Base-by-base conservation (phyloP, 805 yeast genomes). In the Sungouiozyma intestinalis region DNA sequence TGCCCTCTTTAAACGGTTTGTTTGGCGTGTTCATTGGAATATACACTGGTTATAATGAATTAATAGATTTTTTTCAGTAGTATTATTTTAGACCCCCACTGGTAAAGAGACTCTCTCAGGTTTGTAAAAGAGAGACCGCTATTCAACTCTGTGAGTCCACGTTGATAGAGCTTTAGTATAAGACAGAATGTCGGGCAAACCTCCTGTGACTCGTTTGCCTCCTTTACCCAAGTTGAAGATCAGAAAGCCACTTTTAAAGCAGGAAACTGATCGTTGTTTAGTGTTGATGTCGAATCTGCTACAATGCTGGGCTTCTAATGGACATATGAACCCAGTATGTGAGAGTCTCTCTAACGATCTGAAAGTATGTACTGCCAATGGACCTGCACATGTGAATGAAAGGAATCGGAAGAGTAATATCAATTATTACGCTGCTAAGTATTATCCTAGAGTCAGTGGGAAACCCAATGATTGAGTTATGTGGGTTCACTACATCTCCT, bases 281-380 rank as follows among this genome's bases (percentile, higher is more conserved):
- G 86, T 85, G 43, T 66, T 82, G 48, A 84, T 88, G 88, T 79
- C 92, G 1, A 80, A 85, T 38, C 71, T 88, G 60, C 68, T 88
- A 52, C 85, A 83, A 70, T 88, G 97, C 67, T 88, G 97, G 97
- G 94, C 96, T 2, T 84, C 96, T 18, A 84, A 85, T 64, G 90
- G 94, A 39, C 94, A 86, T 62, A 88, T 92, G 46, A 68, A 81
- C 17, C 66, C 71, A 9, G 71, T 67, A 38, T 88, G 97, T 64
- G 67, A 72, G 18, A 68, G 67, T 6, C 63, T 85, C 38, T 94
- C 81, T 55, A 60, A 63, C 31, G 85, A 84, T 46, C 72, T 87
- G 58, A 85, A 85, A 56, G 63, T 64, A 13, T 88, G 96, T 59
- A 83, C 85, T 81, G 64, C 68, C 39, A 66, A 54, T 33, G 53